Evolutionary conservation across 2,329 filamentous ascomycete species (phyloP), one percentile per base, ranked within the genome.

Genomic region (Talaromyces rugulosus): DNA sequence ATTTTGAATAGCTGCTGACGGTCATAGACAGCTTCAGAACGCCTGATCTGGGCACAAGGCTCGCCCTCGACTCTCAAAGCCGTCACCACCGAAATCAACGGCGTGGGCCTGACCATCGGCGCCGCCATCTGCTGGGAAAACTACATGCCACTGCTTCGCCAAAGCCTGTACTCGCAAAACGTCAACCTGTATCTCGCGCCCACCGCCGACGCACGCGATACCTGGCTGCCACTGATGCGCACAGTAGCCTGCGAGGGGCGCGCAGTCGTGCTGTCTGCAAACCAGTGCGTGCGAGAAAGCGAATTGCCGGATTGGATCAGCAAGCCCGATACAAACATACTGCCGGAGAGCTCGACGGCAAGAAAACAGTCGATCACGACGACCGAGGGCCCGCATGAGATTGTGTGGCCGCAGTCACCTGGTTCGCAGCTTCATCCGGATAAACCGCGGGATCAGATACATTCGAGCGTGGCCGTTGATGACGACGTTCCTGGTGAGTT

Each of bases 41-140:
- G 93, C 44, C 80, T 96, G 57, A 85, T 96, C 62, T 97, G 93
- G 93, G 92, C 90, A 0, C 91, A 96, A 73, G 93, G 92, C 47
- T 89, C 87, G 2, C 86, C 93, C 0, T 85, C 85, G 0, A 95
- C 91, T 3, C 83, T 97, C 31, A 86, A 86, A 65, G 93, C 92
- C 3, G 86, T 96, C 1, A 89, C 86, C 30, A 92, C 92, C 1
- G 85, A 82, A 28, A 92, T 97, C 73, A 88, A 89, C 64, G 92
- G 91, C 56, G 85, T 92, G 2, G 87, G 86, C 65, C 78, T 97
- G 63, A 94, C 91, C 61, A 84, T 97, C 63, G 93, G 89, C 0
- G 87, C 90, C 3, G 94, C 92, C 3, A 96, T 98, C 67, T 96
- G 93, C 81, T 97, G 93, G 93, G 93, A 98, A 75, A 96, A 91